These are phyloP conservation scores for Pluteus cervinus DNA, from an alignment of 768 basidiomycete species.

Conservation along the genomic window DNA sequence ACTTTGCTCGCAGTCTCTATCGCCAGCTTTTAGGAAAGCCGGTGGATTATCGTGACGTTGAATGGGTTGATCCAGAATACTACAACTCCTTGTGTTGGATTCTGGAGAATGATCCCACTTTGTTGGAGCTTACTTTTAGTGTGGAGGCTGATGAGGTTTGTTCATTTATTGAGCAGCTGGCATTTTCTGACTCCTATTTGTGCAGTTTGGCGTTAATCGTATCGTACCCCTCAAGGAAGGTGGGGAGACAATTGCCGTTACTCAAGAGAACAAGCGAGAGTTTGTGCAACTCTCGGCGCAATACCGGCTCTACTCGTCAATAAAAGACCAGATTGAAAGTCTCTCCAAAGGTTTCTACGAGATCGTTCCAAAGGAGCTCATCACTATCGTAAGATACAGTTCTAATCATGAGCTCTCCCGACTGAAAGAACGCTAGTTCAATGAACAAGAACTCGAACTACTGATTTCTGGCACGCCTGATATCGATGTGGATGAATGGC, in stretches of 20 bases:
- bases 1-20: conserved; percentile 96
- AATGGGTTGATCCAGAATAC: conserved; percentile 98
- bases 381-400: conserved; percentile 69
- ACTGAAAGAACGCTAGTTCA: conserved; percentile 51
- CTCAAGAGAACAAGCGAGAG: conserved; percentile 94
- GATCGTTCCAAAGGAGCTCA: conserved; percentile 93
- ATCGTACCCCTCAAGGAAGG: conserved; percentile 82
- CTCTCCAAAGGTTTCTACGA: conserved; percentile 92
- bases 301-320: conserved; percentile 88
- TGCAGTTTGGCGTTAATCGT: conserved; percentile 85
- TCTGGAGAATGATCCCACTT: conserved; percentile 88
- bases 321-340: conserved; percentile 92
- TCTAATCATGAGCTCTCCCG: conserved; percentile 5
- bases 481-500: conserved; percentile 98
- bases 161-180: conserved; percentile 14
- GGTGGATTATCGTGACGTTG: conserved; percentile 93
- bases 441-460: conserved; percentile 90
- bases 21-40: conserved; percentile 90
- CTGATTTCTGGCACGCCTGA: conserved; percentile 97
- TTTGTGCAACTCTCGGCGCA: conserved; percentile 95
- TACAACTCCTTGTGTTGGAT: conserved; percentile 99
- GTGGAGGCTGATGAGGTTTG: conserved; percentile 91
- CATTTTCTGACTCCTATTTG: conserved; percentile 3
- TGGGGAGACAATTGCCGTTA: conserved; percentile 81
- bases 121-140: conserved; percentile 86